Conservation (phyloP, 768 basidiomycete genomes). For the Pleurotus citrinopileatus region DNA sequence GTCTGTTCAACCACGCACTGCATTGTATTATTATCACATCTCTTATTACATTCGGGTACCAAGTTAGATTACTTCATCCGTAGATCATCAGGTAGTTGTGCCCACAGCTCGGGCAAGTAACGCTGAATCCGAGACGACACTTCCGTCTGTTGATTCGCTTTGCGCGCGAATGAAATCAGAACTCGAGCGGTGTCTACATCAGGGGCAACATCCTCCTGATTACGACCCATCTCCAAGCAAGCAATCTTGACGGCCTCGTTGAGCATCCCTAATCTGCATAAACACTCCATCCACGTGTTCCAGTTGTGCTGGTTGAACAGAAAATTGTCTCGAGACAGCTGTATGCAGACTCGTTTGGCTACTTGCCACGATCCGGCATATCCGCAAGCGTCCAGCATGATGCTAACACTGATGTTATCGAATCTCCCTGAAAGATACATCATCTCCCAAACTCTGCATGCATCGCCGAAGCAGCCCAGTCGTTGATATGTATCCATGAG, state of each 20-base stretch:
- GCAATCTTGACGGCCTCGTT: constrained; percentile 66
- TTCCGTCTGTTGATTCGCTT: constrained; percentile 37
- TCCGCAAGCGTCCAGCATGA: constrained; percentile 85
- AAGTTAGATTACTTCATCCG: constrained; percentile 18
- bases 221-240: constrained; percentile 61
- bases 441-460: constrained; percentile 78
- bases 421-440: constrained; percentile 58
- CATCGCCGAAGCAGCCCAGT: constrained; percentile 66
- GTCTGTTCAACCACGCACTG: constrained; percentile 69
- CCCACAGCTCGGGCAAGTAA: constrained; percentile 38
- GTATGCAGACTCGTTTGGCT: constrained; percentile 54
- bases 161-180: constrained; percentile 52
- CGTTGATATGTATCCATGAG: constrained; percentile 89
- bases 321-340: constrained; percentile 48
- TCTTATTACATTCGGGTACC: constrained; percentile 21
- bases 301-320: constrained; percentile 65
- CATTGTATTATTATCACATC: constrained; percentile 26
- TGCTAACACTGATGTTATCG: constrained; percentile 67
- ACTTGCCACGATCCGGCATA: constrained; percentile 47
- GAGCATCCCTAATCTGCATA: constrained; percentile 68
- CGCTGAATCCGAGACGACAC: constrained; percentile 43
- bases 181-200: constrained; percentile 48
- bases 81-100: constrained; percentile 23
- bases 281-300: constrained; percentile 82
- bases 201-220: constrained; percentile 40